Evolutionary conservation across 2,329 filamentous ascomycete genomes (phyloP).

Genomic region (Neonectria faginata): DNA sequence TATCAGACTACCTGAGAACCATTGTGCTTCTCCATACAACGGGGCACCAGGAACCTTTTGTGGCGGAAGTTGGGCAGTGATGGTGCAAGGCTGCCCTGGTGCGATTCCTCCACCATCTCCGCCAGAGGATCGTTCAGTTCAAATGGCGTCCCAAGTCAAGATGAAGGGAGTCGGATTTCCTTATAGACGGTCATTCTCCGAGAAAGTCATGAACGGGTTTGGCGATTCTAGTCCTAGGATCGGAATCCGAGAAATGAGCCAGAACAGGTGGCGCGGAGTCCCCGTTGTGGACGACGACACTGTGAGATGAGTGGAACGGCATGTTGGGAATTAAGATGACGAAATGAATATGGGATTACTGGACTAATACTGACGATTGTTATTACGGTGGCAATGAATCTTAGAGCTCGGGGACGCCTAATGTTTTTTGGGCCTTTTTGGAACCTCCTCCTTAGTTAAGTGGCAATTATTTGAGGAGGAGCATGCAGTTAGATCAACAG

Average conservation of each 20-base stretch:
- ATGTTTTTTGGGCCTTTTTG: constrained; percentile 16
- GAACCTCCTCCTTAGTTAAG: constrained; percentile 26
- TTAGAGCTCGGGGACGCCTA: background rate
- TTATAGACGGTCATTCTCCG: background rate
- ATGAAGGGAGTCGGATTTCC: background rate
- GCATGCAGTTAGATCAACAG: constrained; percentile 12
- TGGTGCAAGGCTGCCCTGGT: constrained; percentile 33
- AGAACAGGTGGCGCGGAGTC: background rate
- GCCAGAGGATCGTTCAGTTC: background rate
- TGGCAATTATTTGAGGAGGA: constrained; percentile 20
- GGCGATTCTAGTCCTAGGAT: background rate
- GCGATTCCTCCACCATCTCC: background rate
- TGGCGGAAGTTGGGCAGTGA: constrained; percentile 45
- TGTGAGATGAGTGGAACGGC: background rate
- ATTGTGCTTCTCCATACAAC: constrained; percentile 41
- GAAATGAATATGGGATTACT: background rate
- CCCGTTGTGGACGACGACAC: background rate
- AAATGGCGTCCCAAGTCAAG: background rate
- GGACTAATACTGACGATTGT: background rate
- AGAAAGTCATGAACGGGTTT: background rate
- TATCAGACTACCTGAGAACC: constrained; percentile 40
- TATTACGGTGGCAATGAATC: constrained; percentile 1
- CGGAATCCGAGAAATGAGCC: constrained; percentile 14
- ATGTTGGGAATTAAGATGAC: background rate
- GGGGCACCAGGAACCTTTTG: constrained; percentile 33